Evolutionary conservation across 805 yeast genomes (phyloP).

Genomic region (Monosporozyma yasuniensis): DNA sequence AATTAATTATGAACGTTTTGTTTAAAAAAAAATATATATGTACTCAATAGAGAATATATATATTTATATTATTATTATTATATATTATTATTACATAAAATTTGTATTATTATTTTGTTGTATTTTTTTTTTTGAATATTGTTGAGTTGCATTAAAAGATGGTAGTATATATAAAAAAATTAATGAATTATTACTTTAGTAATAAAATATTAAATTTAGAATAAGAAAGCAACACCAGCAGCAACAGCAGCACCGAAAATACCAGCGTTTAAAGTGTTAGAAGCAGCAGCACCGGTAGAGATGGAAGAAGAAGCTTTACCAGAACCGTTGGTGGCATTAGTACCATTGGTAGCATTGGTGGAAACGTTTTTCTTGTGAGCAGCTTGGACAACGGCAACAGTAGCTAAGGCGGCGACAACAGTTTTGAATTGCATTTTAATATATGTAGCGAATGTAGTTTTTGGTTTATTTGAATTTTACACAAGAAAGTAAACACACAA

Average conservation of each 20-base stretch:
- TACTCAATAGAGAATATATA: background rate
- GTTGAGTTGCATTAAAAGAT: no score
- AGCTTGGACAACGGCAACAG: slow-evolving; percentile 61
- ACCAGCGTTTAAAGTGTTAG: slow-evolving; percentile 58
- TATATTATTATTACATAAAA: no score
- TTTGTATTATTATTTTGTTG: background rate
- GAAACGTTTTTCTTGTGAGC: slow-evolving; percentile 29
- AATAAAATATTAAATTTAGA: slow-evolving; percentile 23
- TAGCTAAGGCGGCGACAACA: slow-evolving; percentile 60
- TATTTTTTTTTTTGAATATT: background rate
- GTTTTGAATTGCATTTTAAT: slow-evolving; percentile 60
- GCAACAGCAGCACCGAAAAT: slow-evolving; percentile 78
- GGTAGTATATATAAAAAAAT: background rate
- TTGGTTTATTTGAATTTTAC: background rate
- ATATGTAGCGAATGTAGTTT: background rate
- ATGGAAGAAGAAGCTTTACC: slow-evolving; percentile 14
- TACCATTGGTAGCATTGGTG: slow-evolving; percentile 32
- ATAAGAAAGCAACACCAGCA: slow-evolving; percentile 58
- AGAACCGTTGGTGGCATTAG: slow-evolving; percentile 24
- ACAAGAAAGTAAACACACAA: background rate
- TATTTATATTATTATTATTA: background rate
- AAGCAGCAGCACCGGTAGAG: slow-evolving; percentile 43
- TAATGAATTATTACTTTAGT: background rate
- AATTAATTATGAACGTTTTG: no score
- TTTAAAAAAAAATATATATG: background rate